Evolutionary conservation across 2,329 filamentous ascomycete species (phyloP).

Genomic region (Aspergillus tubingensis): DNA sequence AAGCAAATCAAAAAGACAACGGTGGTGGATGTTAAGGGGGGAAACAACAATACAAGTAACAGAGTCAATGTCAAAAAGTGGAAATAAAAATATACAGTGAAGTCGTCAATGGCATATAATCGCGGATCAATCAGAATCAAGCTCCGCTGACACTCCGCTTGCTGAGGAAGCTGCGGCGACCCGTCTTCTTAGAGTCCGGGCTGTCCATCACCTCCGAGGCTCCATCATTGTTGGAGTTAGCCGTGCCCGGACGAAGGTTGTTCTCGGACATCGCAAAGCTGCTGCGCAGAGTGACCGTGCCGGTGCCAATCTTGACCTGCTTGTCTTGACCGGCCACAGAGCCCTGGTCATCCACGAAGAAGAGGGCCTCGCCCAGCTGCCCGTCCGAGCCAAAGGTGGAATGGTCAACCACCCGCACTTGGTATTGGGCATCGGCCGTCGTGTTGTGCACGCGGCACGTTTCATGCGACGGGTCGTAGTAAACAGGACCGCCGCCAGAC

Average conservation of each 20-base stretch:
- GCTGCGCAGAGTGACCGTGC: constrained; percentile 72
- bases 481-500: constrained; percentile 62
- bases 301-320: constrained; percentile 70
- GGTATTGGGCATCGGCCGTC: constrained; percentile 80
- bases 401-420: constrained; percentile 81
- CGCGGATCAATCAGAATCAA: constrained; percentile 11
- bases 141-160: constrained; percentile 44
- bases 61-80: background rate
- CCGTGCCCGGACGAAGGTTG: constrained; percentile 38
- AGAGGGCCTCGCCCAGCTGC: constrained; percentile 79
- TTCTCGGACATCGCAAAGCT: constrained; percentile 62
- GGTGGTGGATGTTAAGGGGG: background rate
- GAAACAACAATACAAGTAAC: background rate
- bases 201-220: constrained; percentile 36
- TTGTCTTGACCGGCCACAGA: constrained; percentile 68
- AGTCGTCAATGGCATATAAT: constrained; percentile 11
- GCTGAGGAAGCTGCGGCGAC: constrained; percentile 50
- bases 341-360: constrained; percentile 83
- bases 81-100: constrained; percentile 10
- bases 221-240: constrained; percentile 36
- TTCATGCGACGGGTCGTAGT: constrained; percentile 67
- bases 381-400: constrained; percentile 82
- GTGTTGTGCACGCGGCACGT: constrained; percentile 73
- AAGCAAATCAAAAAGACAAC: background rate
- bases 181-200: constrained; percentile 44